Conservation (phyloP, 2,329 filamentous ascomycete genomes). For the Tolypocladium tropicale region DNA sequence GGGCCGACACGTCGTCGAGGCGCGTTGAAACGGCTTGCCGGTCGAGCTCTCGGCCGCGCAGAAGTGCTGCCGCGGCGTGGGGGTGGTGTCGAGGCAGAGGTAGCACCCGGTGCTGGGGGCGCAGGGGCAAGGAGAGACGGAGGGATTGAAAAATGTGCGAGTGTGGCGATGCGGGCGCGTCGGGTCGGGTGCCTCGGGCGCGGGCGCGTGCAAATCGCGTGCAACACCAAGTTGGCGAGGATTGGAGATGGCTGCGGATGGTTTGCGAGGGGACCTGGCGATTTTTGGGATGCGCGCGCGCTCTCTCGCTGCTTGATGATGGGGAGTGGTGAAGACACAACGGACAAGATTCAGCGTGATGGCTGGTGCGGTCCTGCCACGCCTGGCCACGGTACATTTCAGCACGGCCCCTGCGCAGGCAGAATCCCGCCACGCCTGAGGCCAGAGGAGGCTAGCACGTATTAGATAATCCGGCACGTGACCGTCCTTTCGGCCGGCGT, state of each 20-base stretch:
- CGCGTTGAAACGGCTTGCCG: slow-evolving; percentile 12
- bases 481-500: background rate
- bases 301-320: slow-evolving; percentile 36
- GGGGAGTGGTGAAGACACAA: slow-evolving; percentile 43
- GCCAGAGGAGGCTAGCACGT: slow-evolving; percentile 7
- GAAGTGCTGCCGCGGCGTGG: slow-evolving; percentile 7
- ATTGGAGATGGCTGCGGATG: slow-evolving; percentile 49
- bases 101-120: slow-evolving; percentile 2
- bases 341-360: slow-evolving; percentile 39
- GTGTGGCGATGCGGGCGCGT: slow-evolving; percentile 28
- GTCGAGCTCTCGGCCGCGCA: slow-evolving; percentile 4
- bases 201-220: slow-evolving; percentile 42
- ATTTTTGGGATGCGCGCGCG: slow-evolving; percentile 51
- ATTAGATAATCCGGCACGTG: slow-evolving; percentile 6
- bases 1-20: slow-evolving; percentile 16
- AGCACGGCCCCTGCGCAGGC: slow-evolving; percentile 27
- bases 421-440: slow-evolving; percentile 14
- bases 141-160: slow-evolving; percentile 30
- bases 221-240: slow-evolving; percentile 40
- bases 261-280: slow-evolving; percentile 47
- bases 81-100: slow-evolving; percentile 6
- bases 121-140: slow-evolving; percentile 4
- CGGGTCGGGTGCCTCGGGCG: slow-evolving; percentile 28
- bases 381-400: slow-evolving; percentile 29
- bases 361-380: slow-evolving; percentile 31